Evolutionary conservation across 495 filamentous ascomycete genomes (phyloP).

Genomic region (Xylaria cubensis): DNA sequence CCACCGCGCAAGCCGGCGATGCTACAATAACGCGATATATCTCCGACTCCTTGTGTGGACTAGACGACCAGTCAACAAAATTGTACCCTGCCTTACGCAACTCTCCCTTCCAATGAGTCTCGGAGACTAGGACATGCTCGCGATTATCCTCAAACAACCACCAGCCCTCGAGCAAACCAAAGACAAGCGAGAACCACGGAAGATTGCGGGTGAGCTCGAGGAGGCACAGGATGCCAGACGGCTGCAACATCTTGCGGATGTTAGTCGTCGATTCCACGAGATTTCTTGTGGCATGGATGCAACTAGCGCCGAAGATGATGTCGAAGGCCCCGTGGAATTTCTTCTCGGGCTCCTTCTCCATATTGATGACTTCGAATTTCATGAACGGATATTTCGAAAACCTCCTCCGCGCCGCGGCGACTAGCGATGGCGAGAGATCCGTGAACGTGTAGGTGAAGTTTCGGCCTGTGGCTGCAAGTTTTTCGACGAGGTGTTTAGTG

Average conservation of each 20-base stretch:
- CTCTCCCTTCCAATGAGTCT: conserved; percentile 42
- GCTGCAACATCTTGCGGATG: conserved; percentile 43
- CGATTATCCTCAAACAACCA: conserved; percentile 53
- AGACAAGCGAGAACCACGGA: conserved; percentile 53
- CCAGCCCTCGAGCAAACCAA: conserved; percentile 59
- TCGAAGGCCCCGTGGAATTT: conserved; percentile 47
- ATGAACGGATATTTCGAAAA: conserved; percentile 46
- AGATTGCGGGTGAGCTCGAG: conserved; percentile 51
- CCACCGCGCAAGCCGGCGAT: conserved; percentile 17
- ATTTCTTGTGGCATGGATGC: conserved; percentile 51
- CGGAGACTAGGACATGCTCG: conserved; percentile 39
- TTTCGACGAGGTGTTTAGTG: conserved; percentile 42
- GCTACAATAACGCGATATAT: conserved; percentile 40
- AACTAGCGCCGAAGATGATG: conserved; percentile 50
- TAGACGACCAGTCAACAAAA: conserved; percentile 46
- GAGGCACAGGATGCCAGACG: conserved; percentile 48
- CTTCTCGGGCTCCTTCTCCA: conserved; percentile 45
- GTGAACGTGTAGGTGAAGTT: conserved; percentile 60
- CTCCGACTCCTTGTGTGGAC: conserved; percentile 31
- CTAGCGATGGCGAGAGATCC: conserved; percentile 51
- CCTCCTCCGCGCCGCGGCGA: conserved; percentile 42
- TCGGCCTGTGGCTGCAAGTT: conserved; percentile 44
- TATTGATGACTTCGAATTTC: conserved; percentile 47
- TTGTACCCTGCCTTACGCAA: conserved; percentile 44
- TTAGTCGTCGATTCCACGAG: conserved; percentile 34